Evolutionary conservation across 202 grass and related monocot genomes (phyloP), one percentile per base, ranked within the genome.

Genomic region (Cymbopogon flexuosus): DNA sequence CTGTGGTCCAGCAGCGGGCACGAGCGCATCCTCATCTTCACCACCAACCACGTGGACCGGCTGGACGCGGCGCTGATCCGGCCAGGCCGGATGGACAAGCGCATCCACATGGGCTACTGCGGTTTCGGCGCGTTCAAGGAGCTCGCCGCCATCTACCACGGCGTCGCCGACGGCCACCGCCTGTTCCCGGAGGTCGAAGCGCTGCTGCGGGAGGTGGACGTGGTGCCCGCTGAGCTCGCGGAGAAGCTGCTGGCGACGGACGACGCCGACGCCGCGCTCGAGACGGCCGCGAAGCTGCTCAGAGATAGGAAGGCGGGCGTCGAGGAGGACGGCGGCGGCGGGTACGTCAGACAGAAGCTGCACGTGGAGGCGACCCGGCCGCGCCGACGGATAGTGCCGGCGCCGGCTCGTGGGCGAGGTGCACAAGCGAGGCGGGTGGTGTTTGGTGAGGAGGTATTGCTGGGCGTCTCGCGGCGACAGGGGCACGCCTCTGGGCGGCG

Each of bases 1-100:
- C 90, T 92, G 9, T 86, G 75, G 90, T 86, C 86, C 19, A 83
- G 86, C 66, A 80, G 83, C 65, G 83, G 75, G 10, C 82, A 82
- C 18, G 79, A 88, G 86, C 75, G 83, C 29, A 81, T 88, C 73
- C 76, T 85, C 79, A 62, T 86, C 86, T 91, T 91, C 79, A 91
- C 89, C 62, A 88, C 82, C 22, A 91, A 76, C 68, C 82, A 91
- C 86, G 5, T 33, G 54, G 89, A 88, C 64, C 69, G 64, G 19
- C 75, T 91, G 2, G 86, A 88, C 70, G 36, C 16, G 33, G 83
- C 86, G 69, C 86, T 91, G 86, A 80, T 92, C 75, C 86, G 89
- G 0, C 86, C 86, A 0, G 86, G 90, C 3, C 75, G 86, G 80
- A 92, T 84, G 90, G 83, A 89, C 75, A 71, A 41, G 80, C 83